phyloP scores from a whole-genome alignment of 345 rosid species.

The Corchorus capsularis region DNA sequence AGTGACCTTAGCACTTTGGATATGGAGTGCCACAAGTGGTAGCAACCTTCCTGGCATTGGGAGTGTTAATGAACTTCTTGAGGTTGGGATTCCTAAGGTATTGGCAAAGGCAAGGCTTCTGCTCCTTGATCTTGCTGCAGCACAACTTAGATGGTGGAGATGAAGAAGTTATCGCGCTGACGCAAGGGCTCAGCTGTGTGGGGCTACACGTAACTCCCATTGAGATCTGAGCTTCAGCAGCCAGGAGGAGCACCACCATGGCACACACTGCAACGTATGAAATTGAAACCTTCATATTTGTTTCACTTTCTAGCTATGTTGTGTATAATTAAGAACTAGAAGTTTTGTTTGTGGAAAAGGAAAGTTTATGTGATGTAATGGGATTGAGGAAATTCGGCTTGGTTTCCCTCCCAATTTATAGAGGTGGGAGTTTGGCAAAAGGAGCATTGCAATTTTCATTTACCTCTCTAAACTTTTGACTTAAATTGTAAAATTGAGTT shows the following conservation, averaged over 20 bases:
- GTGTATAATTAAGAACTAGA: not conserved
- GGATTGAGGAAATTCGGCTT: conserved; percentile 10
- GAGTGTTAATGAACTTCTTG: conserved; percentile 66
- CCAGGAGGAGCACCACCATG: conserved; percentile 47
- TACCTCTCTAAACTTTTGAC: not conserved
- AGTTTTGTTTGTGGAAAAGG: not conserved
- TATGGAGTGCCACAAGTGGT: conserved; percentile 78
- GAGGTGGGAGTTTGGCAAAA: conserved; percentile 29
- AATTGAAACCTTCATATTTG: conserved; percentile 46
- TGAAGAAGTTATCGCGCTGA: conserved; percentile 66
- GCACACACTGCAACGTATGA: conserved; percentile 40
- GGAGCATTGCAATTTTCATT: conserved; percentile 3
- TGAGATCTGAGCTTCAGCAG: conserved; percentile 41
- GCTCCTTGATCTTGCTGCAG: conserved; percentile 79
- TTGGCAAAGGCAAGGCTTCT: conserved; percentile 89
- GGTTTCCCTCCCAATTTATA: conserved; percentile 53
- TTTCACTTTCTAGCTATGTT: not conserved
- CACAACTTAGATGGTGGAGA: conserved; percentile 67
- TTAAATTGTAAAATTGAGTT: not conserved
- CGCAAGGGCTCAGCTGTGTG: conserved; percentile 81
- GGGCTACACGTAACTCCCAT: conserved; percentile 79
- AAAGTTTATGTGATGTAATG: not conserved
- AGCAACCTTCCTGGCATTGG: conserved; percentile 90
- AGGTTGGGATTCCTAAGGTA: conserved; percentile 78
- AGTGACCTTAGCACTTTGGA: conserved; percentile 69